Evolutionary conservation across 108 stramenopile genomes (phyloP).

Genomic region (Fistulifera pelliculosa): DNA sequence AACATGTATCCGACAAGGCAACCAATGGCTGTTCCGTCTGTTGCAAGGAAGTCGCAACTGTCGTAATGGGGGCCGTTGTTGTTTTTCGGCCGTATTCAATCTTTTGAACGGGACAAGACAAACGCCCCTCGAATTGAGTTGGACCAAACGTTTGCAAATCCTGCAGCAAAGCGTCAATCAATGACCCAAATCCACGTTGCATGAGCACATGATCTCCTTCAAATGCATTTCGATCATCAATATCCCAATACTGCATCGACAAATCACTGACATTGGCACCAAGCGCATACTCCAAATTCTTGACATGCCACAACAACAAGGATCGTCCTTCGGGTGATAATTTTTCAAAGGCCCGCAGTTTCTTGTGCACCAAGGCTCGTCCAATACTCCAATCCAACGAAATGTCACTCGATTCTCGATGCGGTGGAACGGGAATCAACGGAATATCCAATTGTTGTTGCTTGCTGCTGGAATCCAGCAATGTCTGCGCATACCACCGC

Average conservation of each 20-base stretch:
- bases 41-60: too few species aligned
- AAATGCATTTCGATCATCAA: slow-evolving; percentile 70
- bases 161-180: slow-evolving; percentile 29
- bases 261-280: slow-evolving; percentile 42
- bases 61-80: slow-evolving; percentile 1
- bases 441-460: slow-evolving; percentile 1
- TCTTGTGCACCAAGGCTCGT: slow-evolving; percentile 25
- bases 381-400: slow-evolving; percentile 42
- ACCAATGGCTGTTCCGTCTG: slow-evolving; percentile 8
- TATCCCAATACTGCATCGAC: slow-evolving; percentile 73
- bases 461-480: not conserved
- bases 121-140: slow-evolving; percentile 17
- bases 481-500: slow-evolving; percentile 34
- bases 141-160: slow-evolving; percentile 16
- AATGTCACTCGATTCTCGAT: slow-evolving; percentile 41
- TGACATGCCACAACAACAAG: slow-evolving; percentile 67
- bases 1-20: slow-evolving; percentile 46
- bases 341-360: slow-evolving; percentile 23
- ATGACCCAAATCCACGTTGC: slow-evolving; percentile 47
- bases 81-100: slow-evolving; percentile 44
- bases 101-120: slow-evolving; percentile 25
- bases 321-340: slow-evolving; percentile 34
- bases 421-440: slow-evolving; percentile 14
- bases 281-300: slow-evolving; percentile 65
- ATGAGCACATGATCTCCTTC: slow-evolving; percentile 78